These are phyloP conservation scores for Kwoniella sp. DNA, from an alignment of 768 basidiomycete species.

Conservation along the genomic window DNA sequence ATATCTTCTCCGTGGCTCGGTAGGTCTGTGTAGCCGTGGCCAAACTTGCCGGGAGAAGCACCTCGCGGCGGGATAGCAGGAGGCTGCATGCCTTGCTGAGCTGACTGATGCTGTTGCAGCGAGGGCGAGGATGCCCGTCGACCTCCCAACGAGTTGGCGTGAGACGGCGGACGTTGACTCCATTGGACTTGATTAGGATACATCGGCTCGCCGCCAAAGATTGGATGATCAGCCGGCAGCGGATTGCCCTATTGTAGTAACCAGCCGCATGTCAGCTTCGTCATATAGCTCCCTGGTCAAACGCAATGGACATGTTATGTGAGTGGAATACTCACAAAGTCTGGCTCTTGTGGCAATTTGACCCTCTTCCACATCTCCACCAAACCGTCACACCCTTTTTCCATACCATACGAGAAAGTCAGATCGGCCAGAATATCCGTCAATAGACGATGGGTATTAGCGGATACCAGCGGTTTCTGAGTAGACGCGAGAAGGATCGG, in stretches of 20 bases:
- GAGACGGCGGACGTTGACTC: slow-evolving; percentile 56
- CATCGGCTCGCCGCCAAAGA: slow-evolving; percentile 62
- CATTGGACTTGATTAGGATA: slow-evolving; percentile 60
- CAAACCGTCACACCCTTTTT: slow-evolving; percentile 62
- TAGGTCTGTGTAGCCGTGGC: slow-evolving; percentile 60
- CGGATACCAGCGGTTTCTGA: slow-evolving; percentile 36
- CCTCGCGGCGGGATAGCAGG: slow-evolving; percentile 36
- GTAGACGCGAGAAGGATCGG: slow-evolving; percentile 39
- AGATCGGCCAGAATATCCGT: slow-evolving; percentile 81
- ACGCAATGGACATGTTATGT: background rate
- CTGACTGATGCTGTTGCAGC: slow-evolving; percentile 19
- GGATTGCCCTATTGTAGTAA: slow-evolving; percentile 44
- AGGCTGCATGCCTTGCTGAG: slow-evolving; percentile 22
- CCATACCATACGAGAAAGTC: slow-evolving; percentile 65
- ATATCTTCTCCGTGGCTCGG: slow-evolving; percentile 79
- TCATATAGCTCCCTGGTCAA: background rate
- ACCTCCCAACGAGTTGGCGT: slow-evolving; percentile 14
- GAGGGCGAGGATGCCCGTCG: slow-evolving; percentile 29
- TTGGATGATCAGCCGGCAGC: slow-evolving; percentile 43
- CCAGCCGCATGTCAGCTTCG: background rate
- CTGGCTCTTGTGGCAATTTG: slow-evolving; percentile 77
- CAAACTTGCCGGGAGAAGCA: slow-evolving; percentile 25
- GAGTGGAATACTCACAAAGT: slow-evolving; percentile 62
- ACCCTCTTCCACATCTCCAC: slow-evolving; percentile 77
- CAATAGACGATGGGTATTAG: slow-evolving; percentile 54